These are phyloP conservation scores for Vitis rotundifolia DNA, from an alignment of 164 flowering plant genomes.

Conservation along the genomic window DNA sequence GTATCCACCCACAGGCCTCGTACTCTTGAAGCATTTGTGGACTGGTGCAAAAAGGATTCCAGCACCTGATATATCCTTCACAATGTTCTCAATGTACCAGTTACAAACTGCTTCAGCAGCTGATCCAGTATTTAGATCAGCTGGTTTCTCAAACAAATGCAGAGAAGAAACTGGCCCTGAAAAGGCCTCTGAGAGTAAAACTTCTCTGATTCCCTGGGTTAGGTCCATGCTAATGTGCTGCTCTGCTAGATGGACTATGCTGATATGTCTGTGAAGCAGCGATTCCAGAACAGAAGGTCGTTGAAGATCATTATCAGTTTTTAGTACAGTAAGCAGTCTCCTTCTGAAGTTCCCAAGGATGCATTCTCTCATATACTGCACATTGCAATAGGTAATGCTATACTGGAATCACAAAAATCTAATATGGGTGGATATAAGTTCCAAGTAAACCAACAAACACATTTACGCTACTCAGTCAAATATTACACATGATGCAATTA, in stretches of 20 bases:
- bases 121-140: conserved; percentile 73
- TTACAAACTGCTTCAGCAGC: conserved; percentile 85
- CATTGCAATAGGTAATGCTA: conserved; percentile 5
- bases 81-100: conserved; percentile 95
- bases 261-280: conserved; percentile 72
- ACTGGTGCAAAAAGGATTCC: conserved; percentile 83
- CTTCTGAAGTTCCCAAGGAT: conserved; percentile 91
- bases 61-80: conserved; percentile 87
- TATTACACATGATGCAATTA: no score
- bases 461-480: no score
- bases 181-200: conserved; percentile 77
- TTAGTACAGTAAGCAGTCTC: conserved; percentile 76
- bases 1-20: conserved; percentile 93
- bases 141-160: conserved; percentile 70
- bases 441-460: neutral
- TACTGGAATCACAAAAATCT: neutral
- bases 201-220: conserved; percentile 87
- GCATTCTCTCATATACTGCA: conserved; percentile 99
- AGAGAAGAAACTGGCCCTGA: conserved; percentile 88
- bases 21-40: conserved; percentile 83
- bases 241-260: conserved; percentile 84
- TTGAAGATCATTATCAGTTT: conserved; percentile 92
- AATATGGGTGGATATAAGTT: neutral
- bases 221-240: conserved; percentile 99
- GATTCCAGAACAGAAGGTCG: conserved; percentile 85